Evolutionary conservation across 371 early-diverging fungal genomes (phyloP).

Genomic region (Mortierella sp.): DNA sequence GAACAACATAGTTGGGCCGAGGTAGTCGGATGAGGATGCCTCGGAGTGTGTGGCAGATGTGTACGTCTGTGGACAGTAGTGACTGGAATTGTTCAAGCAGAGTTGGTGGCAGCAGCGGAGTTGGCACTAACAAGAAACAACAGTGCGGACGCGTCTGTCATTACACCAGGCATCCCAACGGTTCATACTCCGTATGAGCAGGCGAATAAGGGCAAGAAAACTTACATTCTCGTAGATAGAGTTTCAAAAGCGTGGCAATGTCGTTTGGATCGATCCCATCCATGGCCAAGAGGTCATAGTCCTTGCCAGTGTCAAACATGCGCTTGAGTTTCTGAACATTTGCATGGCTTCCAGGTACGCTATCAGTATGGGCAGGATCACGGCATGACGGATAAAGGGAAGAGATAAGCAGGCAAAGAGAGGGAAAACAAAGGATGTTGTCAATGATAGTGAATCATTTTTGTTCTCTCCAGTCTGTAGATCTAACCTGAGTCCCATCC

Average conservation of each 20-base stretch:
- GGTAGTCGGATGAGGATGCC: constrained; percentile 44
- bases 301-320: constrained; percentile 50
- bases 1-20: constrained; percentile 31
- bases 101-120: constrained; percentile 27
- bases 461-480: no score
- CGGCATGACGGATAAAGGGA: no score
- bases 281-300: constrained; percentile 40
- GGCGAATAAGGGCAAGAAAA: constrained; percentile 2
- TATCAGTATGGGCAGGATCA: no score
- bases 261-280: constrained; percentile 45
- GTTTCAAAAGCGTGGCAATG: constrained; percentile 52
- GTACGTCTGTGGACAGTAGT: constrained; percentile 39
- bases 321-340: constrained; percentile 48
- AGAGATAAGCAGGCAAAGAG: no score
- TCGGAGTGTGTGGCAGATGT: constrained; percentile 46
- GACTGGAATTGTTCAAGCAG: constrained; percentile 47
- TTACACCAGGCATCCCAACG: no score
- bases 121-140: constrained; percentile 33
- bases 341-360: constrained; percentile 52
- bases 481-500: no score
- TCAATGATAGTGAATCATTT: no score
- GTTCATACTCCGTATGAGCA: constrained; percentile 3
- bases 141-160: no score
- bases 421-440: no score
- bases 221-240: constrained; percentile 55